Conservation (phyloP, 768 basidiomycete species). For the Kwoniella sp. region DNA sequence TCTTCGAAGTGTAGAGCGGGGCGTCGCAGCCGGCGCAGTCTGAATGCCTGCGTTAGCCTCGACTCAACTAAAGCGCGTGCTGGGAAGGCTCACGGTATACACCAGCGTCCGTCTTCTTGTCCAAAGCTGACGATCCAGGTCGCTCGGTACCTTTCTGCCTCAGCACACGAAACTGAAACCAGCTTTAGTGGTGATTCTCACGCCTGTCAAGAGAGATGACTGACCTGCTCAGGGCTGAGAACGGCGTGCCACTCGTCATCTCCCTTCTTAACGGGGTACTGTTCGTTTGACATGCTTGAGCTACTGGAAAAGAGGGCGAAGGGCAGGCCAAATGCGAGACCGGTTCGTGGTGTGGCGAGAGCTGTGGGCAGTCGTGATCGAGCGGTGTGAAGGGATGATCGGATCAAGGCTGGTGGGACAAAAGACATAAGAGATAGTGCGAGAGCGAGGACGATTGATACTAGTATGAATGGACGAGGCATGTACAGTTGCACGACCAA, state of each 20-base stretch:
- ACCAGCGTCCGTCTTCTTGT: slow-evolving; percentile 63
- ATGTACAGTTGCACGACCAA: neutral
- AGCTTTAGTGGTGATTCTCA: neutral
- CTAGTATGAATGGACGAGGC: neutral
- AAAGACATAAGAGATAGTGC: slow-evolving; percentile 23
- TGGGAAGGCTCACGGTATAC: slow-evolving; percentile 55
- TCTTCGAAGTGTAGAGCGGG: slow-evolving; percentile 78
- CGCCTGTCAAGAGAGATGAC: slow-evolving; percentile 24
- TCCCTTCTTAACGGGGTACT: slow-evolving; percentile 53
- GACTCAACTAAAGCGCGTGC: neutral
- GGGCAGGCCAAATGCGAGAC: slow-evolving; percentile 27
- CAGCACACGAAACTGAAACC: slow-evolving; percentile 72
- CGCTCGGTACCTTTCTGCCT: slow-evolving; percentile 82
- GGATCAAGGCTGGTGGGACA: slow-evolving; percentile 13
- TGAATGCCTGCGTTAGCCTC: neutral
- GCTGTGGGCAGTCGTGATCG: slow-evolving; percentile 7
- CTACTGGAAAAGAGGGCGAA: slow-evolving; percentile 25
- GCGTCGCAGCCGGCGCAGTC: slow-evolving; percentile 73
- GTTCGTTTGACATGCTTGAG: slow-evolving; percentile 7
- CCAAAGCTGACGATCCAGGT: slow-evolving; percentile 72
- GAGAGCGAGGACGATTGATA: slow-evolving; percentile 1
- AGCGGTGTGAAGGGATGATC: slow-evolving; percentile 11
- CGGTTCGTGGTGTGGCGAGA: slow-evolving; percentile 1
- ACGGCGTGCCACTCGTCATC: slow-evolving; percentile 81
- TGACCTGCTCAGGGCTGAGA: slow-evolving; percentile 74